Evolutionary conservation across 805 yeast species (phyloP).

Genomic region (Kuraishia floccosa): DNA sequence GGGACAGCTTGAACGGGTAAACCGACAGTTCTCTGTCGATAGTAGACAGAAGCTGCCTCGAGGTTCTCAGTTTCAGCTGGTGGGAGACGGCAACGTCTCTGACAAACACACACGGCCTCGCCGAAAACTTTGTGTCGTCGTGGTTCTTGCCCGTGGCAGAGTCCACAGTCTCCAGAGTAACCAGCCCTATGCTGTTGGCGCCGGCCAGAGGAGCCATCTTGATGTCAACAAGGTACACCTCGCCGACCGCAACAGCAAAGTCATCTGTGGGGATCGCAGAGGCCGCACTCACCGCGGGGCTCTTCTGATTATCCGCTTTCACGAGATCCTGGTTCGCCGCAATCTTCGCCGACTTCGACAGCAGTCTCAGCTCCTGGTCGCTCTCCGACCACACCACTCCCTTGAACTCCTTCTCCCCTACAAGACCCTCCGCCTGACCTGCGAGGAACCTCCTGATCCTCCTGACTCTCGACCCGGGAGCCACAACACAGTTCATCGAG

Average conservation of each 20-base stretch:
- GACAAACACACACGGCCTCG: conserved; percentile 62
- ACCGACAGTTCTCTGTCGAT: conserved; percentile 74
- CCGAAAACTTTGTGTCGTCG: conserved; percentile 35
- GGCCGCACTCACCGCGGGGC: conserved; percentile 23
- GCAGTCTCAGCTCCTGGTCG: conserved; percentile 57
- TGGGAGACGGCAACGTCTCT: conserved; percentile 83
- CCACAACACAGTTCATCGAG: conserved; percentile 71
- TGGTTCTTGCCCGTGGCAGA: conserved; percentile 52
- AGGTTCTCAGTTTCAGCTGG: conserved; percentile 61
- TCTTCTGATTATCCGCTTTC: conserved; percentile 22
- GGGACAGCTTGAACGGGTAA: conserved; percentile 81
- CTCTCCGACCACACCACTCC: conserved; percentile 85
- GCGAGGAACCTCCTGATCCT: conserved; percentile 88
- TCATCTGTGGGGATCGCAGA: conserved; percentile 72
- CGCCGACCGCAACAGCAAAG: conserved; percentile 65
- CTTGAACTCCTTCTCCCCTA: conserved; percentile 85
- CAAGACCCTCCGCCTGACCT: conserved; percentile 89
- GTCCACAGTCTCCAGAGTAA: conserved; percentile 59
- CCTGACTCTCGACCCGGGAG: conserved; percentile 89
- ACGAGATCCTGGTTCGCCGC: conserved; percentile 24
- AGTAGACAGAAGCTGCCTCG: conserved; percentile 58
- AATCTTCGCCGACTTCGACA: conserved; percentile 27
- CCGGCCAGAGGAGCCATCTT: conserved; percentile 60
- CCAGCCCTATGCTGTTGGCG: conserved; percentile 46
- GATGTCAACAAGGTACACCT: conserved; percentile 78